These are phyloP conservation scores for Coprinopsis strossmayeri DNA, from an alignment of 768 basidiomycete species.

Conservation along the genomic window DNA sequence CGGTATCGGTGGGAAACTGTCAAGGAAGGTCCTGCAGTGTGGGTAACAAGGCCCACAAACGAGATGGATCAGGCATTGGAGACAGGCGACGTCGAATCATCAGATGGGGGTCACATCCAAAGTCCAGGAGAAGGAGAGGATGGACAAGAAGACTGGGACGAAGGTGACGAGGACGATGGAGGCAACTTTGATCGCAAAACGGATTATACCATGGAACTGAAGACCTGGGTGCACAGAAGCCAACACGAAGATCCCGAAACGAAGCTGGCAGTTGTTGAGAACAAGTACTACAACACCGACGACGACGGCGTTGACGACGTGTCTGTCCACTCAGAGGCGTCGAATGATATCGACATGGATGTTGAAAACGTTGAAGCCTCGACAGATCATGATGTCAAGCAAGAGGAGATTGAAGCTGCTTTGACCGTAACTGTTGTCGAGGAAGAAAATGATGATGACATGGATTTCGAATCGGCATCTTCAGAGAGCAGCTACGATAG, in stretches of 20 bases:
- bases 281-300: background rate
- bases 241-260: background rate
- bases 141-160: background rate
- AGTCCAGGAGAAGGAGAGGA: background rate
- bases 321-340: no score
- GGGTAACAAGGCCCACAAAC: slow-evolving; percentile 22
- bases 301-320: slow-evolving; percentile 3
- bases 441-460: background rate
- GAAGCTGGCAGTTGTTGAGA: background rate
- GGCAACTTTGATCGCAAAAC: background rate
- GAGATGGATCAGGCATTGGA: slow-evolving; percentile 2
- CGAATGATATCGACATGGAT: background rate
- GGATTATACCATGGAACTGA: background rate
- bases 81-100: background rate
- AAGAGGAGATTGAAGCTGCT: background rate
- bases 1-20: slow-evolving; percentile 23
- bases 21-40: slow-evolving; percentile 21
- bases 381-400: background rate
- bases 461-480: background rate
- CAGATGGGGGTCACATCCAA: background rate
- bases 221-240: background rate
- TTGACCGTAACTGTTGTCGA: background rate
- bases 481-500: background rate
- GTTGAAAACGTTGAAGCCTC: background rate
- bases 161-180: background rate